Base-by-base conservation (phyloP, 2,329 filamentous ascomycete species). In the Xylaria sp. region DNA sequence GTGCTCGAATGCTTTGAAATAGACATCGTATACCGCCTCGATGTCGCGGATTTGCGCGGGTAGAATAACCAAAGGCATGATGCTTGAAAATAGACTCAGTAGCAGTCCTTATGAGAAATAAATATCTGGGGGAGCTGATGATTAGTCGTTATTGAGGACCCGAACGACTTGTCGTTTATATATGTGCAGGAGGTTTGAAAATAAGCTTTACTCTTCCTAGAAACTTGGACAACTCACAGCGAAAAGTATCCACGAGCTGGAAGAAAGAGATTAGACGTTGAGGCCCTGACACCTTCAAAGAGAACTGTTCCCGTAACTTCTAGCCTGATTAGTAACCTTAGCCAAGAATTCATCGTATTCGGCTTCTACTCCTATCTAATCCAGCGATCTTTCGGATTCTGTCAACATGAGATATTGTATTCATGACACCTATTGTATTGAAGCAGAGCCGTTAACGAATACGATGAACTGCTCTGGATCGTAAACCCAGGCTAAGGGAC, bases 1-100 rank as follows among this genome's bases (percentile, higher is more conserved):
- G 33, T 71, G 42, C 49, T 73, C 67, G 63, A 77, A 77, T 3
- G 74, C 72, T 28, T 65, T 68, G 51, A 77, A 74, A 36, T 75
- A 76, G 15, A 74, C 73, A 49, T 77, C 71, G 54, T 72, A 74
- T 7, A 74, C 59, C 1, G 66, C 64, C 53, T 72, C 70, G 28
- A 76, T 67, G 36, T 77, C 74, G 26, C 69, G 61, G 4, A 76
- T 51, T 20, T 71, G 72, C 20, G 74, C 71, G 1, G 74, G 73
- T 4, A 76, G 51, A 40, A 76, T 72, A 44, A 57, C 67, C 7
- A 76, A 59, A 65, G 74, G 70, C 75, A 76, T 76, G 13, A 61
- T 57, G 33, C 33, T 38, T 9, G 26, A 20, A 26, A 6, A 17
- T 40, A 28, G 54, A 57, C 36, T 28, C 15, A 38, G 20, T 20